These are phyloP conservation scores for Toxoplasma gondii DNA, from an alignment of 169 alveolate species.

Conservation along the genomic window DNA sequence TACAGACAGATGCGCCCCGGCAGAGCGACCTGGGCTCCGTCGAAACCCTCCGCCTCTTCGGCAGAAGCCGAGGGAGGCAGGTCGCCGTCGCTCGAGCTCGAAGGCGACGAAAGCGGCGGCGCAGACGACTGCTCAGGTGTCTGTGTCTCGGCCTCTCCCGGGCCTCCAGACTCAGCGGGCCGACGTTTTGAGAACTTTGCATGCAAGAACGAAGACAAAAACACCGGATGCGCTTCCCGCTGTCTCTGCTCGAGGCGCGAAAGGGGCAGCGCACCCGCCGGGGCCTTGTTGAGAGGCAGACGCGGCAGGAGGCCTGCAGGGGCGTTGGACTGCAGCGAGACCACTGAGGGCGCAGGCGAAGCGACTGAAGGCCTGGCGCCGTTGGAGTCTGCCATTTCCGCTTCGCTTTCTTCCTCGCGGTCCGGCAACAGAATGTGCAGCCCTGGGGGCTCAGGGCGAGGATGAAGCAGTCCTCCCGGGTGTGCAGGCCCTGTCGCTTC, in stretches of 20 bases:
- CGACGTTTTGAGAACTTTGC: not conserved
- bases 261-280: not conserved
- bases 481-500: too few relatives aligned
- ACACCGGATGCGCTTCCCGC: not conserved
- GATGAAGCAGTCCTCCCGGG: not conserved
- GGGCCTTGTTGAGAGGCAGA: not conserved
- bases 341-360: not conserved
- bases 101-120: not conserved
- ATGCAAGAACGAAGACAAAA: not conserved
- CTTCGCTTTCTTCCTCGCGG: not conserved
- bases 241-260: conserved; percentile 20
- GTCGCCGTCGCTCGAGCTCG: too few relatives aligned
- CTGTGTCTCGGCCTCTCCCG: not conserved
- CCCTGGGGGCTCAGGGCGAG: not conserved
- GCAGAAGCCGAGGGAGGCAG: not conserved
- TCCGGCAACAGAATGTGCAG: not conserved
- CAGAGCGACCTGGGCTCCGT: not conserved
- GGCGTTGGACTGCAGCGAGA: not conserved
- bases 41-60: not conserved
- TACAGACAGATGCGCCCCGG: conserved; percentile 86
- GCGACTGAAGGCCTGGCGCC: not conserved
- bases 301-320: not conserved
- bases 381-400: not conserved
- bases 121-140: not conserved
- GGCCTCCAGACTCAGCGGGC: not conserved